Evolutionary conservation across 2,329 filamentous ascomycete species (phyloP), one percentile per base, ranked within the genome.

Genomic region (Diaporthe vexans): DNA sequence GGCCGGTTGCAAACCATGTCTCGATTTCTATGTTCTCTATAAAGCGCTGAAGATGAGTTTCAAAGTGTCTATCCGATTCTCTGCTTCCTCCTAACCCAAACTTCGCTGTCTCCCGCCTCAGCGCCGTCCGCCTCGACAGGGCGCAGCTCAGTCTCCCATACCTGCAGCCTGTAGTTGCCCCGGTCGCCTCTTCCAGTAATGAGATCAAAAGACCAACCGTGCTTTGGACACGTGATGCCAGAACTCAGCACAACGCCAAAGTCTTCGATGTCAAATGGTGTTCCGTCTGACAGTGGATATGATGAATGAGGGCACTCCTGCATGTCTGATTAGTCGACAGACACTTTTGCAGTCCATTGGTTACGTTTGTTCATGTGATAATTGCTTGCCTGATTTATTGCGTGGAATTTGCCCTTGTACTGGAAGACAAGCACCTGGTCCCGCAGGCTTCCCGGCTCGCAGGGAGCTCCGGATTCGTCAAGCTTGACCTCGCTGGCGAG

Each of bases 301-400:
- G 74, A 76, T 4, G 74, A 76, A 57, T 76, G 74, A 19, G 74
- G 74, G 24, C 74, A 76, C 33, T 74, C 74, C 74, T 75, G 51
- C 17, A 7, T 7, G 11, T 2, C 4, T 11, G 6, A 3, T 75
- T 19, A 74, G 69, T 17, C 9, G 6, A 29, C 13, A 8, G 17
- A 4, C 13, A 24, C 10, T 4, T n/a, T 57, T 11, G 9, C 11
- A 4, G 13, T 1, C 37, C 13, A 19, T 3, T 29, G 7, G 1
- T 2, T 29, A 17, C 10, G 3, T 40, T 40, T 33, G 19, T 24
- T 10, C 0, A 15, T 40, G 10, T 40, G 37, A 13, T 15, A 7
- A 21, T 29, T 5, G 33, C 74, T 72, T 15, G 52, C 74, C 72
- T 76, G 72, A 15, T 74, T 74, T 17, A 76, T 59, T 13, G 74